Conservation (phyloP, 2,329 filamentous ascomycete species). For the Penicillium hordei region DNA sequence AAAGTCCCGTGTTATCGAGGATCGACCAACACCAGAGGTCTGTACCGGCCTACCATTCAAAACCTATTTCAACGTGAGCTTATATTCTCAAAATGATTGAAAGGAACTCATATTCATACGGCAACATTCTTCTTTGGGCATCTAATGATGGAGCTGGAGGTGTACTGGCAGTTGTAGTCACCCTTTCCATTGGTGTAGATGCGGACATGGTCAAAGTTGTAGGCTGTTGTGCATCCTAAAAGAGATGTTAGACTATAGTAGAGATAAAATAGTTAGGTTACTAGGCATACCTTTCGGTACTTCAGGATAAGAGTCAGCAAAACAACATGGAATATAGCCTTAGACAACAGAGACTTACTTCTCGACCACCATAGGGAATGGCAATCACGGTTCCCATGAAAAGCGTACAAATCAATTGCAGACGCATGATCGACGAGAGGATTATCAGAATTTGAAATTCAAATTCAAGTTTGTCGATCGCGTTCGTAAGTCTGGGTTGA, state of each 20-base stretch:
- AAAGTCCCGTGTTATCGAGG: not conserved
- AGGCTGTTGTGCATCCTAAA: constrained; percentile 1
- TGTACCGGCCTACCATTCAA: not conserved
- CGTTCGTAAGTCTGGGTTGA: no score
- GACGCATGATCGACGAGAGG: constrained; percentile 4
- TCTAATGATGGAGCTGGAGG: constrained; percentile 6
- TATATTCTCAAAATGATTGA: not conserved
- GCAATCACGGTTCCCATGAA: constrained; percentile 8
- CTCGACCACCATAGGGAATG: constrained; percentile 2
- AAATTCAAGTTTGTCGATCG: not conserved
- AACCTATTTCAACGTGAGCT: not conserved
- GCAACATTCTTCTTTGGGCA: constrained; percentile 11
- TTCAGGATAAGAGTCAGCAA: not conserved
- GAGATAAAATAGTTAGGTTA: not conserved
- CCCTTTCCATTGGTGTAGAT: constrained; percentile 11
- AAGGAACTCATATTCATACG: not conserved
- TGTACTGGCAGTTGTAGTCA: not conserved
- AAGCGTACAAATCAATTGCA: constrained; percentile 3
- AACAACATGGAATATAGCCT: not conserved
- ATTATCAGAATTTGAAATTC: not conserved
- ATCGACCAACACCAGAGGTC: not conserved
- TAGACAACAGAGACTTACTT: not conserved
- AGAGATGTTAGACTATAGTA: not conserved
- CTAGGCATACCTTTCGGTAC: not conserved
- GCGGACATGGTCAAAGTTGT: constrained; percentile 7